Percentiles rank a stretch among this genome's conserved stretches.
Evolutionary conservation across 2,329 filamentous ascomycete species (phyloP).

Genomic region (Phialophora expanda): DNA sequence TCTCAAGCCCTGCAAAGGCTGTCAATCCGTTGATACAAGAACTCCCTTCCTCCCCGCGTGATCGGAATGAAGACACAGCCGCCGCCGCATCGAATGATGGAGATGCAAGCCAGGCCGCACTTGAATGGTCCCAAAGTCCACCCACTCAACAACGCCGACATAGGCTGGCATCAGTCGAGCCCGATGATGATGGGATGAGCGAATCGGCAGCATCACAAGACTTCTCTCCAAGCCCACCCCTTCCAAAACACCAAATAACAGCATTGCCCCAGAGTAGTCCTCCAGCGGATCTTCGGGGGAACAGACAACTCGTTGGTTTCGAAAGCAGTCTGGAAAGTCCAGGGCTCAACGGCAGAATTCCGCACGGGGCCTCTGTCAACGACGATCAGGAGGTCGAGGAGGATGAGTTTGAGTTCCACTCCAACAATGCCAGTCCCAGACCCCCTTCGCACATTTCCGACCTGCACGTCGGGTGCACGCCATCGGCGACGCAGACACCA

Average conservation of each 20-base stretch:
- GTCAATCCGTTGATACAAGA: too few relatives aligned
- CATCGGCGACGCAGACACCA: background rate
- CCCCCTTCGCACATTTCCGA: background rate
- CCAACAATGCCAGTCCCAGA: background rate
- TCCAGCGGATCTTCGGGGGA: background rate
- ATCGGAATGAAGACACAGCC: background rate
- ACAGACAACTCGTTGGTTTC: background rate
- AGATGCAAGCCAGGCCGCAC: background rate
- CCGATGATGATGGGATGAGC: conserved; percentile 8
- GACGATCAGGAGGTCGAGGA: background rate
- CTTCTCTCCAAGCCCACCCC: conserved; percentile 12
- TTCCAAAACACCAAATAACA: background rate
- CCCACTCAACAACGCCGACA: conserved; percentile 24
- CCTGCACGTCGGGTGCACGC: background rate
- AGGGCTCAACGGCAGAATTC: background rate
- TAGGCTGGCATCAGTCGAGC: background rate
- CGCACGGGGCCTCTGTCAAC: background rate
- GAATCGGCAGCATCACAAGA: conserved; percentile 9
- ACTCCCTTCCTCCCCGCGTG: background rate
- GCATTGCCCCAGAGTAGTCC: conserved; percentile 22
- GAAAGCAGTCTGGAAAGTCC: background rate
- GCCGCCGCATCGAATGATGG: conserved; percentile 12
- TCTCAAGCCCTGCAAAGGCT: background rate
- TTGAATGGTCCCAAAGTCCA: conserved; percentile 21
- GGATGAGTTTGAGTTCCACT: background rate